These are phyloP conservation scores for Penicillium vulpinum DNA, from an alignment of 2,329 filamentous ascomycete species.

Conservation along the genomic window DNA sequence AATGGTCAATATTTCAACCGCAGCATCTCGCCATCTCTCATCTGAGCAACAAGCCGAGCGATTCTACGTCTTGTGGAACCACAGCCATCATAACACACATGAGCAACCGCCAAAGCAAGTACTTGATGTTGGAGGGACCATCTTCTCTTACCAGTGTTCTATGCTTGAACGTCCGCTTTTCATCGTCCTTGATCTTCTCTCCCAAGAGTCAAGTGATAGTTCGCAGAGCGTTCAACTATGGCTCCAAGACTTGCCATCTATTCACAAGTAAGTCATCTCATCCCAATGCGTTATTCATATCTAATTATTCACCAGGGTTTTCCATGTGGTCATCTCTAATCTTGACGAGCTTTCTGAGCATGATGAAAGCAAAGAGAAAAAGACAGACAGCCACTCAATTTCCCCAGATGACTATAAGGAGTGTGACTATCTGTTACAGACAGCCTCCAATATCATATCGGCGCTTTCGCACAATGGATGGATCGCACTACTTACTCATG, in stretches of 20 bases:
- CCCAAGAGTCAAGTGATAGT: slow-evolving; percentile 70
- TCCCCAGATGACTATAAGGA: slow-evolving; percentile 67
- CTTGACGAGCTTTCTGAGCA: slow-evolving; percentile 36
- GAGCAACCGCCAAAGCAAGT: slow-evolving; percentile 38
- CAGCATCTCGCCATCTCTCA: slow-evolving; percentile 29
- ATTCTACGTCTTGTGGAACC: slow-evolving; percentile 46
- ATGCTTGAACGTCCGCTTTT: slow-evolving; percentile 81
- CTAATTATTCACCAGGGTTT: slow-evolving; percentile 31
- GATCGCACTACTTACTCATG: slow-evolving; percentile 66
- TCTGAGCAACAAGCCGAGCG: slow-evolving; percentile 39
- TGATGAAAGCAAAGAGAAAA: slow-evolving; percentile 17
- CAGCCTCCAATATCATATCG: slow-evolving; percentile 70
- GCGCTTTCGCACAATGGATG: slow-evolving; percentile 69
- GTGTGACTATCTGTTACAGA: slow-evolving; percentile 74
- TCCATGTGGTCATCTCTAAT: slow-evolving; percentile 38
- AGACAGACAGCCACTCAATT: slow-evolving; percentile 49
- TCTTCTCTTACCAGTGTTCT: slow-evolving; percentile 45
- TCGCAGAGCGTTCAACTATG: slow-evolving; percentile 77
- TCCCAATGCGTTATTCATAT: slow-evolving; percentile 6
- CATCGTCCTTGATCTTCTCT: slow-evolving; percentile 74
- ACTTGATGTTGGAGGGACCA: slow-evolving; percentile 29
- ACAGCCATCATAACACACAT: slow-evolving; percentile 42
- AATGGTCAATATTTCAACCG: slow-evolving; percentile 55
- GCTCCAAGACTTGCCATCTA: slow-evolving; percentile 62
- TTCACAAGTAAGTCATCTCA: slow-evolving; percentile 48